Conservation (phyloP, 2,329 filamentous ascomycete species). For the Ceratocystis variospora region DNA sequence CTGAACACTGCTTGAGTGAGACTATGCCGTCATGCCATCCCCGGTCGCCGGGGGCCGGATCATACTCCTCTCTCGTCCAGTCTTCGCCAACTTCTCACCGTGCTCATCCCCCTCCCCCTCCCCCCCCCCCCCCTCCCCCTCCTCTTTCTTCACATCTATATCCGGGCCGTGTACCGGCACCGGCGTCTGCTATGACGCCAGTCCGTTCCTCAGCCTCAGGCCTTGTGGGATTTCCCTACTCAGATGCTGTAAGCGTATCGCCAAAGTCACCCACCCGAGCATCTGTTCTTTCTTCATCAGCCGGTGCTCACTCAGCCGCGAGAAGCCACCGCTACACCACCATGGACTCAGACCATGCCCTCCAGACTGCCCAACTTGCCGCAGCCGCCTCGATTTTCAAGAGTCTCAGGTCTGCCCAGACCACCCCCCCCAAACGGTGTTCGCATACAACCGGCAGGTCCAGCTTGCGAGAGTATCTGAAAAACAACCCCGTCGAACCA, state of each 20-base stretch:
- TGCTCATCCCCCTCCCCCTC: not conserved
- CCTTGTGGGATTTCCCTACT: conserved; percentile 1
- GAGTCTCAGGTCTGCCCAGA: conserved; percentile 2
- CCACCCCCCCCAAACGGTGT: not conserved
- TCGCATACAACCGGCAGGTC: not conserved
- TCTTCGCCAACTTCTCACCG: not conserved
- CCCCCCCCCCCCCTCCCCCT: not conserved
- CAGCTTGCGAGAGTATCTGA: conserved; percentile 11
- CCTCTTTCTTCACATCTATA: not conserved
- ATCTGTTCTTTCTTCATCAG: not conserved
- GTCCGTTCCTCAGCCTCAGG: not conserved
- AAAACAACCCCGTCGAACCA: not conserved
- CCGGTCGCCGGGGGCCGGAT: not conserved
- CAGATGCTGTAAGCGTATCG: not conserved
- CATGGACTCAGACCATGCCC: conserved; percentile 13
- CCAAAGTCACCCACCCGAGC: conserved; percentile 3
- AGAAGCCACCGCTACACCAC: conserved; percentile 12
- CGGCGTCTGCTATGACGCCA: not conserved
- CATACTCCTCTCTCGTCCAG: not conserved
- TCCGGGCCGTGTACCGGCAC: not conserved
- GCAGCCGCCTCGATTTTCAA: conserved; percentile 14
- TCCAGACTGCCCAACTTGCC: conserved; percentile 9
- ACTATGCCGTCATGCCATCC: conserved; percentile 10
- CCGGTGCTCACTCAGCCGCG: not conserved
- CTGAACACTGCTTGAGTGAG: not conserved